Conservation (phyloP, 2,329 filamentous ascomycete genomes). For the Hyphodiscus sp. region DNA sequence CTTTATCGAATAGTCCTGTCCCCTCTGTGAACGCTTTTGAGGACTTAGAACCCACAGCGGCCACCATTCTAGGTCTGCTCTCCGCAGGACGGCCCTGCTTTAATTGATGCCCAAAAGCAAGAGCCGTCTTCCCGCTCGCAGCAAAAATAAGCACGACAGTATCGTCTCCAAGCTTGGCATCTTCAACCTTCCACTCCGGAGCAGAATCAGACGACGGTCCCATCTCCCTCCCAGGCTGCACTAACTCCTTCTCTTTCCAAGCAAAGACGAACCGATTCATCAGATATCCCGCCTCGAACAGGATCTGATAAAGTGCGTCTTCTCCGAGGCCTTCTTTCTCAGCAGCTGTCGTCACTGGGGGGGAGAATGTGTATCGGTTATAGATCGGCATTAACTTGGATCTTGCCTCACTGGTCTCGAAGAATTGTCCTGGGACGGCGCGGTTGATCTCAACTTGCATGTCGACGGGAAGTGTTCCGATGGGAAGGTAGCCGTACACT, state of each 20-base stretch:
- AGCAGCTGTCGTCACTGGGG: constrained; percentile 2
- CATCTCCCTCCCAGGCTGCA: constrained; percentile 4
- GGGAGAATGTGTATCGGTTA: constrained; percentile 19
- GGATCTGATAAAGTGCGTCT: constrained; percentile 16
- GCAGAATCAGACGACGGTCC: constrained; percentile 7
- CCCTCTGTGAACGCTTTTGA: constrained; percentile 17
- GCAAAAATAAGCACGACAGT: constrained; percentile 20
- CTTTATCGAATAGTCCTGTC: constrained; percentile 18
- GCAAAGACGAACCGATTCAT: constrained; percentile 23
- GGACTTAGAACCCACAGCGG: constrained; percentile 20
- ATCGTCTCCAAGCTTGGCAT: constrained; percentile 14
- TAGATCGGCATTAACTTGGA: constrained; percentile 21
- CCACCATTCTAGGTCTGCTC: constrained; percentile 10
- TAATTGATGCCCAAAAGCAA: constrained; percentile 19
- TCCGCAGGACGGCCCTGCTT: constrained; percentile 16
- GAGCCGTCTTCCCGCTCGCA: constrained; percentile 21
- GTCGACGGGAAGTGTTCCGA: constrained; percentile 23
- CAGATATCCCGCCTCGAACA: constrained; percentile 19
- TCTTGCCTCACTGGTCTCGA: constrained; percentile 17
- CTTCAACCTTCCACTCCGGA: constrained; percentile 13
- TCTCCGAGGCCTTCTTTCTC: constrained; percentile 14
- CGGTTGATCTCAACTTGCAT: constrained; percentile 13
- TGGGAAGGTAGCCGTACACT: constrained; percentile 23
- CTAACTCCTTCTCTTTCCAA: constrained; percentile 14
- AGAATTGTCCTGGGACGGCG: constrained; percentile 12